Base-by-base conservation (phyloP, 1,284 basidiomycete genomes). In the Moniliella sp. region DNA sequence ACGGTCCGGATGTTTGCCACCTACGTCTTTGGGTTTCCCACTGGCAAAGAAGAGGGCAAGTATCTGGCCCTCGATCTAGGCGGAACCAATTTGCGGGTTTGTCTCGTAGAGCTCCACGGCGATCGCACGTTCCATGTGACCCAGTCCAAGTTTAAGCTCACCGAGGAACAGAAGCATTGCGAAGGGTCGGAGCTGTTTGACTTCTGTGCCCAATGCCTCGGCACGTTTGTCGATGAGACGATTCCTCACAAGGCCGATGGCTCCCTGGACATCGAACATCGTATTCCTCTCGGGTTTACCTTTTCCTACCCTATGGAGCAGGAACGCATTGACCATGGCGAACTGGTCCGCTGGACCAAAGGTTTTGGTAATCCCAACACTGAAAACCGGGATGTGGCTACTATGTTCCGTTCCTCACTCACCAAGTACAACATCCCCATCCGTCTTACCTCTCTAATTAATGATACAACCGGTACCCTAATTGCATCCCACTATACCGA, bases 161-260 rank as follows among this genome's bases (percentile, higher is more conserved):
- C 81, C 2, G 88, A 97, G 56, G 91, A 94, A 54, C 88, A 97
- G 64, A 97, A 97, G 65, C 84, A 91, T 46, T 79, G 78, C n/a
- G 84, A 94, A 21, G 88, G 88, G 4, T 75, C 82, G 58, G 74
- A 76, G 40, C 66, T 97, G 36, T 88, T 97, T 47, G 91, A 99
- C 64, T 97, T 97, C 59, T 97, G 88, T 58, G 88, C 82, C 0
- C 75, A 91, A 60, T 93, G 80, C 61, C 64, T 94, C 40, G 76
- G 80, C 59, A 76, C 73, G 8, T 97, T 97, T 63, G 71, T 93
- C 48, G 69, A 75, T 17, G 72, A 74, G 11, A 50, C 69, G 57
- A 43, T 68, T 50, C 57, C 66, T 42, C 77, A 80, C 47, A 68
- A 75, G 30, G 69, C 67, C 16, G 69, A 69, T 27, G 42, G 69